These are phyloP conservation scores for Tranzscheliella williamsii DNA, from an alignment of 1,284 basidiomycete species.

Conservation along the genomic window DNA sequence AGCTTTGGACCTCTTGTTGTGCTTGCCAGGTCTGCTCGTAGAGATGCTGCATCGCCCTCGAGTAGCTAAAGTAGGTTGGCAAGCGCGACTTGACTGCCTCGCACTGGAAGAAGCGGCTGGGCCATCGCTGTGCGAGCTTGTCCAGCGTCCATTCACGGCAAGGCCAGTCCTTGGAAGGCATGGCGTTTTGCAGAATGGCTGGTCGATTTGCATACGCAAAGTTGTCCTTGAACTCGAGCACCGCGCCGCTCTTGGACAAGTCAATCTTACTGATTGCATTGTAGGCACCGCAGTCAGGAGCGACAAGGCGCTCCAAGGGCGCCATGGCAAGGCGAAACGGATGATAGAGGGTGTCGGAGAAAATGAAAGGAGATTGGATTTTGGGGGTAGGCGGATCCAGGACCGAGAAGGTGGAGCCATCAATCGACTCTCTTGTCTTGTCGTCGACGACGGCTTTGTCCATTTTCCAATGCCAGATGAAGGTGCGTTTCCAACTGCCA, in stretches of 20 bases:
- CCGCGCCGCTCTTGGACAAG: conserved; percentile 14
- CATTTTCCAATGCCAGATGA: conserved; percentile 27
- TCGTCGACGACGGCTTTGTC: conserved; percentile 12
- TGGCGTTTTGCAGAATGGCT: conserved; percentile 48
- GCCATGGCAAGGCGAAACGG: conserved; percentile 47
- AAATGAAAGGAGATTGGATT: conserved; percentile 39
- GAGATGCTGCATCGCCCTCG: conserved; percentile 36
- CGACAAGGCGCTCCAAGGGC: conserved; percentile 34
- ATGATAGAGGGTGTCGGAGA: conserved; percentile 51
- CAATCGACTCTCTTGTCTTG: conserved; percentile 11
- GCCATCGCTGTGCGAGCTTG: conserved; percentile 34
- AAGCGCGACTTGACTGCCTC: conserved; percentile 45
- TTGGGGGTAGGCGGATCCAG: conserved; percentile 14
- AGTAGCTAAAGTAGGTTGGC: conserved; percentile 47
- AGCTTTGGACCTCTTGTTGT: conserved; percentile 14
- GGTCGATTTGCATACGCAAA: conserved; percentile 36
- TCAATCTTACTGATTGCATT: conserved; percentile 39
- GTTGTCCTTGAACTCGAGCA: conserved; percentile 16
- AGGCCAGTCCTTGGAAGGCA: conserved; percentile 39
- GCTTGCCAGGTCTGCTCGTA: conserved; percentile 28
- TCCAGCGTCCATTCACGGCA: conserved; percentile 48
- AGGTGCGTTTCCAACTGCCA: conserved; percentile 55
- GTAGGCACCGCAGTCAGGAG: conserved; percentile 23
- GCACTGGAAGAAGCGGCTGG: conserved; percentile 45
- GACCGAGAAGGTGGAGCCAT: conserved; percentile 16